Percentiles rank a stretch among this genome's conserved stretches.
phyloP scores from a whole-genome alignment of 164 flowering plant species.

The Litsea cubeba region DNA sequence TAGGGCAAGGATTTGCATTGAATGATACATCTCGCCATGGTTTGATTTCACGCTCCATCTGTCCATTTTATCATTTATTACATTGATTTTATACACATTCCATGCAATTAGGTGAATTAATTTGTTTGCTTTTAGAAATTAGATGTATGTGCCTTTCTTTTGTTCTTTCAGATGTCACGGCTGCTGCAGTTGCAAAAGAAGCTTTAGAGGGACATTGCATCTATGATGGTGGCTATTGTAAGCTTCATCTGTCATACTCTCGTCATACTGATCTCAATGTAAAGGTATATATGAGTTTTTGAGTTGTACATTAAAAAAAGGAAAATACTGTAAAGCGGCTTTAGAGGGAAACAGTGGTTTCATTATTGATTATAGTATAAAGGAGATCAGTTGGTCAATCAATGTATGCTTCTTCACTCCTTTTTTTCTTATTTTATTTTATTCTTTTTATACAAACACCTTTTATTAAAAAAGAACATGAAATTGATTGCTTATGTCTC shows the following conservation, averaged over 20 bases:
- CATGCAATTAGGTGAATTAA: background rate
- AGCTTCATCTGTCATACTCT: constrained; percentile 98
- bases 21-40: background rate
- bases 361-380: background rate
- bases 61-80: background rate
- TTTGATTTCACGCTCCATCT: background rate
- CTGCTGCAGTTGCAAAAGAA: constrained; percentile 72
- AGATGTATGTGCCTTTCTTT: background rate
- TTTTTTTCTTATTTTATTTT: background rate
- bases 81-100: background rate
- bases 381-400: constrained; percentile 12
- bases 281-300: constrained; percentile 62
- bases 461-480: too few relatives aligned
- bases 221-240: constrained; percentile 97
- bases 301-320: constrained; percentile 25
- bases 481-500: background rate
- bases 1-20: constrained; percentile 14
- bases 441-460: background rate
- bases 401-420: constrained; percentile 37
- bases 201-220: constrained; percentile 89
- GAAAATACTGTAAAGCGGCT: background rate
- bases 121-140: background rate
- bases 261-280: constrained; percentile 97
- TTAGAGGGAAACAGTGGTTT: background rate
- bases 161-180: constrained; percentile 46